Evolutionary conservation across 2,329 filamentous ascomycete species (phyloP).

Genomic region (Monosporascus sp.): DNA sequence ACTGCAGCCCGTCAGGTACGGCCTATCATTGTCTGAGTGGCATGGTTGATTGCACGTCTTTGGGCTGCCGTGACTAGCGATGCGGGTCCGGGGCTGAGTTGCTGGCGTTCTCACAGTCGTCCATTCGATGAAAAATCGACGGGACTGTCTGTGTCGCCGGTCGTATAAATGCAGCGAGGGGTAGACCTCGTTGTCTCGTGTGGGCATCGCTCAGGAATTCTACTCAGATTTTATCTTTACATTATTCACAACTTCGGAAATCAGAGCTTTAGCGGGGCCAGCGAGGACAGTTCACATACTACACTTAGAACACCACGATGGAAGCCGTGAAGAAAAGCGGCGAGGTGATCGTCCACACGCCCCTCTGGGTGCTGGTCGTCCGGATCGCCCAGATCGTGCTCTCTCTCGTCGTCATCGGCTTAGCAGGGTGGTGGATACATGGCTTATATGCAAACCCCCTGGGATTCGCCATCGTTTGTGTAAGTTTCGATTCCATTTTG

Average conservation of each 20-base stretch:
- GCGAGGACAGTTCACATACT: too few species aligned
- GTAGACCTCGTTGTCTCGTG: too few species aligned
- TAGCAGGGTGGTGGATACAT: conserved; percentile 37
- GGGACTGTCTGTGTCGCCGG: too few species aligned
- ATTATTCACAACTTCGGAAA: too few species aligned
- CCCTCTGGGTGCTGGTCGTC: conserved; percentile 37
- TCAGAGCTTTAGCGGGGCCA: too few species aligned
- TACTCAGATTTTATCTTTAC: too few species aligned
- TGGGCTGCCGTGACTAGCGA: neutral
- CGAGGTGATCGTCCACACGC: conserved; percentile 32
- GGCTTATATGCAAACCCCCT: conserved; percentile 33
- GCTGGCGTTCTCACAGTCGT: neutral
- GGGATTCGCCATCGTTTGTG: conserved; percentile 36
- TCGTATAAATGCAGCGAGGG: too few species aligned
- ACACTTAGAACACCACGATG: conserved; percentile 5
- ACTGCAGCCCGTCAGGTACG: neutral
- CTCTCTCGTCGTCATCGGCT: conserved; percentile 37
- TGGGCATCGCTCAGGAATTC: too few species aligned
- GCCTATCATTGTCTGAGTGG: neutral
- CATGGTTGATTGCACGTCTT: neutral
- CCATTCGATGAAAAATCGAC: neutral
- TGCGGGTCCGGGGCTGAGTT: neutral
- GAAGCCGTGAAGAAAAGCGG: conserved; percentile 18
- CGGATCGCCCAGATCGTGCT: conserved; percentile 37
- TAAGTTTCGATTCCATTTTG: conserved; percentile 21